Base-by-base conservation (phyloP, 2,329 filamentous ascomycete species). In the Waltergamsia citrina region DNA sequence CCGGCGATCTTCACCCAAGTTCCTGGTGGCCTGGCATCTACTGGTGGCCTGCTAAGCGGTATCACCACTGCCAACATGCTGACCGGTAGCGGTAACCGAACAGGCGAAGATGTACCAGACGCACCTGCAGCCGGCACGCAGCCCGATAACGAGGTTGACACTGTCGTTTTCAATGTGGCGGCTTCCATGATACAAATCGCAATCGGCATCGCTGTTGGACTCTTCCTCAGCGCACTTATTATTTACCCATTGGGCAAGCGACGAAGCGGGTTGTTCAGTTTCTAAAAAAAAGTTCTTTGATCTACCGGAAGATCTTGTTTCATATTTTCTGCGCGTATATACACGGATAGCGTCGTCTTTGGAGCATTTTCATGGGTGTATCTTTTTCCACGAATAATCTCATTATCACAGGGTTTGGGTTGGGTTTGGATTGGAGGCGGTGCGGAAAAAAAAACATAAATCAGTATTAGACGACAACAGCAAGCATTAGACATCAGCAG, bases 141-240 rank as follows among this genome's bases (percentile, higher is more conserved):
- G 15, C 16, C 14, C 29, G 10, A 33, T 14, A 17, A 23, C 11
- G 16, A 67, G 20, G 41, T 51, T 15, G 59, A 60, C 38, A 54
- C 51, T 5, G 52, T 64, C 18, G 54, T 65, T 5, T 67, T 64
- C 39, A 59, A 60, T 17, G 62, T 67, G 9, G 64, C 62, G 10
- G 63, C 59, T 2, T 63, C 60, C 20, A 69, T 70, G 66, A 65
- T 69, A 25, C 63, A 70, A 45, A 67, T 69, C 36, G 66, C 66
- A 11, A 67, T 69, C 40, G 66, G 66, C 11, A 69, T 70, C 32
- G 65, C 65, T 6, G 60, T 69, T 9, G 66, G 66, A 3, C 48
- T 70, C 6, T 70, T 70, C 38, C 45, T 70, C 39, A 66, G 64
- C 37, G 63, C 65, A 3, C 46, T 70, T 21, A 45, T 69, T 16